These are phyloP conservation scores for Theobroma cacao DNA, from an alignment of 345 rosid genomes.

Conservation along the genomic window DNA sequence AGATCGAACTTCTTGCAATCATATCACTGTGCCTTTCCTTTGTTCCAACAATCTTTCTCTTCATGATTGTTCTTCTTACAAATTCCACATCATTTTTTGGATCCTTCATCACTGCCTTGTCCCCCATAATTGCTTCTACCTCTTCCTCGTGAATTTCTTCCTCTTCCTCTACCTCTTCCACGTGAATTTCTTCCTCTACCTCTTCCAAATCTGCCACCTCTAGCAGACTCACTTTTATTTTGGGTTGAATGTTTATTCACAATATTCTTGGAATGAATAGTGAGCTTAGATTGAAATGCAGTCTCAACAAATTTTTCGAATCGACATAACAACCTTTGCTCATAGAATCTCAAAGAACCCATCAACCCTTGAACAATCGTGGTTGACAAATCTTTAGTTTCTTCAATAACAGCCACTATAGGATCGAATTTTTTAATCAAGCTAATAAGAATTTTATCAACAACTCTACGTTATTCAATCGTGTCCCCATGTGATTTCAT, in stretches of 20 bases:
- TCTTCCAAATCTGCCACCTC: background rate
- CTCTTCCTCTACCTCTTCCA: background rate
- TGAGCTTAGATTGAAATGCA: background rate
- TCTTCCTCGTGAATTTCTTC: background rate
- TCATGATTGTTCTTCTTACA: background rate
- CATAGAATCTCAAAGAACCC: background rate
- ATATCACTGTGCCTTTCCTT: background rate
- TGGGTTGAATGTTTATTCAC: background rate
- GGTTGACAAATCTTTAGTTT: background rate
- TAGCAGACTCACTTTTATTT: too few relatives aligned
- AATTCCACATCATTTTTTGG: background rate
- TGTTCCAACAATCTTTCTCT: background rate
- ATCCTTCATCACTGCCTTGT: background rate
- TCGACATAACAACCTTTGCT: background rate
- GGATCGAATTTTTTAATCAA: constrained; percentile 3
- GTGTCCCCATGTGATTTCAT: too few relatives aligned
- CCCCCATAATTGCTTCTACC: background rate
- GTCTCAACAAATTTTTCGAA: background rate
- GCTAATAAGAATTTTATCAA: too few relatives aligned
- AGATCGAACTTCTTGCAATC: constrained; percentile 1
- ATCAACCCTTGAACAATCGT: background rate
- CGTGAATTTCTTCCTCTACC: background rate
- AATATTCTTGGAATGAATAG: background rate
- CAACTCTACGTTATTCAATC: too few relatives aligned
- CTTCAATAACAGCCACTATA: background rate